These are phyloP conservation scores for Isatis tinctoria DNA, from an alignment of 345 rosid species.

Conservation along the genomic window DNA sequence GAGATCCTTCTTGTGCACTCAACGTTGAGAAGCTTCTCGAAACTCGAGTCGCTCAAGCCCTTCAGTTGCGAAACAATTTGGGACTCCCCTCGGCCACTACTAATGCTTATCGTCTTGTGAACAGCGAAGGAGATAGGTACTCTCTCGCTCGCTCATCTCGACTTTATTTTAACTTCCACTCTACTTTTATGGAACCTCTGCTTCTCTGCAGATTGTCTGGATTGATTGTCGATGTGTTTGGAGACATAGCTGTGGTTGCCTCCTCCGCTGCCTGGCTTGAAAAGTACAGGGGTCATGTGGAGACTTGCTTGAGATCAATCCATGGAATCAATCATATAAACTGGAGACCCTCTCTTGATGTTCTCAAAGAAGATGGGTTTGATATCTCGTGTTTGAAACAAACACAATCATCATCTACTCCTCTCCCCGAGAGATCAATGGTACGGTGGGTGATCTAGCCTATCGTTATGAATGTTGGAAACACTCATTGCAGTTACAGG, in stretches of 20 bases:
- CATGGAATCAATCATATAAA: constrained; percentile 58
- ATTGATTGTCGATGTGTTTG: constrained; percentile 76
- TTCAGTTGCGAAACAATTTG: constrained; percentile 51
- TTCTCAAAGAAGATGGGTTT: constrained; percentile 89
- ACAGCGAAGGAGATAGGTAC: constrained; percentile 94
- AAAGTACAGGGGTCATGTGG: constrained; percentile 60
- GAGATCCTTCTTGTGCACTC: constrained; percentile 76
- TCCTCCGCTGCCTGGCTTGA: constrained; percentile 99
- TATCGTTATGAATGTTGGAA: not conserved
- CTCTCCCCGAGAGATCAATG: constrained; percentile 60
- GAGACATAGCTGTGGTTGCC: constrained; percentile 89
- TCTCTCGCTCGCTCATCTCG: not conserved
- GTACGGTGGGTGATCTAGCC: constrained; percentile 33
- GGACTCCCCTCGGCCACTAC: constrained; percentile 70
- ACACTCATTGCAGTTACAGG: not conserved
- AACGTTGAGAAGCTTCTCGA: constrained; percentile 73
- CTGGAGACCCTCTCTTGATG: constrained; percentile 88
- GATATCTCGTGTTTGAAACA: constrained; percentile 47
- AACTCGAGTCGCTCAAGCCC: constrained; percentile 64
- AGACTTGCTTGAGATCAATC: constrained; percentile 53
- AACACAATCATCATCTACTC: constrained; percentile 41
- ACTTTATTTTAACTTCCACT: not conserved
- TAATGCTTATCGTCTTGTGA: constrained; percentile 78
- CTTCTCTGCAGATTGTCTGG: constrained; percentile 67
- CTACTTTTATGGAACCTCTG: not conserved